These are phyloP conservation scores for Tulasnella sp. DNA, from an alignment of 768 basidiomycete genomes.

Conservation along the genomic window DNA sequence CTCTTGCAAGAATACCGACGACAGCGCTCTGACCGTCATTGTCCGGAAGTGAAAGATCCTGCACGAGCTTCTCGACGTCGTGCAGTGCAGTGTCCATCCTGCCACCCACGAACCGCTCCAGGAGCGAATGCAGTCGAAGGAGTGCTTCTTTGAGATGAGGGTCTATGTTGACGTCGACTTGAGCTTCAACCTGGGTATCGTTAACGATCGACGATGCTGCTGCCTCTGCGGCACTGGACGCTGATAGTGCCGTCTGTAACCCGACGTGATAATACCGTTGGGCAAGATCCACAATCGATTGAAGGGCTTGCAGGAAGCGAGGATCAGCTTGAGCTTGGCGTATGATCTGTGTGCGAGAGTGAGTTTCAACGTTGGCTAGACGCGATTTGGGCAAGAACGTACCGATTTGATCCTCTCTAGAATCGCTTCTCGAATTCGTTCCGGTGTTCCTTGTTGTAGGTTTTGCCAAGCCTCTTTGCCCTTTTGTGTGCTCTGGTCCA, in stretches of 20 bases:
- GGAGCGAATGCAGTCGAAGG: neutral
- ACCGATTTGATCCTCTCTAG: constrained; percentile 10
- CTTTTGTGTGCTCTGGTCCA: neutral
- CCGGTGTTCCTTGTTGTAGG: neutral
- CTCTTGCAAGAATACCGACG: neutral
- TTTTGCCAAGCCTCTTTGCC: constrained; percentile 6
- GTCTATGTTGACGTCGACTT: constrained; percentile 11
- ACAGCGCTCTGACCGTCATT: neutral
- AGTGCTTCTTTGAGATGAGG: constrained; percentile 16
- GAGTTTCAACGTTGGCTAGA: neutral
- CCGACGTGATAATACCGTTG: neutral
- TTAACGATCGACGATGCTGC: constrained; percentile 2
- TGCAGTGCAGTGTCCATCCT: neutral
- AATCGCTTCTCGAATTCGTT: neutral
- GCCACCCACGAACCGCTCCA: constrained; percentile 20
- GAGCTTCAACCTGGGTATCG: neutral
- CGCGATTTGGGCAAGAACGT: neutral
- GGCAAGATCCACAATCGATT: neutral
- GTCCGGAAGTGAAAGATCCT: neutral
- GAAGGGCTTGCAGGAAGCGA: constrained; percentile 7
- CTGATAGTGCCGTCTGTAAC: neutral
- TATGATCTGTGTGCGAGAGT: constrained; percentile 3
- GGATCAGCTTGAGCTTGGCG: constrained; percentile 21
- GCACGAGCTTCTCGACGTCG: constrained; percentile 1
- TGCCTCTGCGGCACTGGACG: constrained; percentile 3